Percentiles rank a stretch among this genome's conserved stretches.
Evolutionary conservation across 1,139 yeast genomes (phyloP).

Genomic region (Pichia sp.): DNA sequence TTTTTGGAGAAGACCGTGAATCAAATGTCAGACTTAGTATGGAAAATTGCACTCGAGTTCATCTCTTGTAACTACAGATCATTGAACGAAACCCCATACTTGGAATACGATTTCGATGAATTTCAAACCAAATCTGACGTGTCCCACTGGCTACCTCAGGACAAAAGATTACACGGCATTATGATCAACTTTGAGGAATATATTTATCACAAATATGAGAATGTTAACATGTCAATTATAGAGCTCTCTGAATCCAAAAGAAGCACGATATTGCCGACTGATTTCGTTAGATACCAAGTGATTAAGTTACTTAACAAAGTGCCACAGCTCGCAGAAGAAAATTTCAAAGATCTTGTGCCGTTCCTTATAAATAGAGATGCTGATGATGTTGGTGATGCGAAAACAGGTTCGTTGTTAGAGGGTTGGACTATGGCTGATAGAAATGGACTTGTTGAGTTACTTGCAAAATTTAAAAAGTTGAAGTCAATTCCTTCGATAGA

Average conservation of each 20-base stretch:
- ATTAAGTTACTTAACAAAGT: conserved; percentile 44
- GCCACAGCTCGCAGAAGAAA: conserved; percentile 62
- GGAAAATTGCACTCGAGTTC: conserved; percentile 48
- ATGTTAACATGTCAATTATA: conserved; percentile 31
- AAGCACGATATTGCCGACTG: conserved; percentile 31
- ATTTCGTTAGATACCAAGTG: conserved; percentile 39
- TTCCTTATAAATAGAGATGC: conserved; percentile 37
- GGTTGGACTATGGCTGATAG: conserved; percentile 61
- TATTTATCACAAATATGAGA: conserved; percentile 24
- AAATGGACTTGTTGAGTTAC: conserved; percentile 49
- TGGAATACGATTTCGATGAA: conserved; percentile 13
- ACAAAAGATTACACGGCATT: conserved; percentile 31
- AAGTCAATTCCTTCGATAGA: conserved; percentile 45
- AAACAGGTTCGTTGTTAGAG: conserved; percentile 16
- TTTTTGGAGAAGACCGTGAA: conserved; percentile 42
- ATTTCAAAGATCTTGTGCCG: conserved; percentile 51
- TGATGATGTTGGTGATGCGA: conserved; percentile 19
- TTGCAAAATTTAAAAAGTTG: conserved; percentile 60
- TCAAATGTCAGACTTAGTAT: conserved; percentile 41
- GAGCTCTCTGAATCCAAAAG: conserved; percentile 30
- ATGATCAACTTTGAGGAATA: conserved; percentile 21
- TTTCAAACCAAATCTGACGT: conserved; percentile 12
- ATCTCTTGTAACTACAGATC: conserved; percentile 29
- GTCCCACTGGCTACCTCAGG: conserved; percentile 24
- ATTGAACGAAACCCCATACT: conserved; percentile 16